Base-by-base conservation (phyloP, 176 grass and related monocot species). In the Cenchrus fungigraminus region DNA sequence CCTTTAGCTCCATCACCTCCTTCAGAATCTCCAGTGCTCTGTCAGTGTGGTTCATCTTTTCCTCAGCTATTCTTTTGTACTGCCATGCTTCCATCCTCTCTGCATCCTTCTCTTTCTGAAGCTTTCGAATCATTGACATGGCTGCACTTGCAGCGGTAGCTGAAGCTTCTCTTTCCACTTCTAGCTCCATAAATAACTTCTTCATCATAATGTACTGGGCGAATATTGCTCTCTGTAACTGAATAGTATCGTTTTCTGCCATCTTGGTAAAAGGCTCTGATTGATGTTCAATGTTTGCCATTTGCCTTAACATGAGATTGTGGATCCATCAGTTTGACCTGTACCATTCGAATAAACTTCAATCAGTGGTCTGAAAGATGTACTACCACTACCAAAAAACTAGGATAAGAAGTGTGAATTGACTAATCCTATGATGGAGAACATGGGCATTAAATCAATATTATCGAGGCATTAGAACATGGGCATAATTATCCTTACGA, bases 61-160 rank as follows among this genome's bases (percentile, higher is more conserved):
- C 96, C 81, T 98, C 93, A 15, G 89, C 83, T 63, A 98, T 90
- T 75, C 96, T 89, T 74, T 86, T 98, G 86, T 98, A 98, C 56
- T 98, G 93, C 80, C 87, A 85, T 51, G 96, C 89, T 91, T 98
- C 96, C 96, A 98, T 95, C 80, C 91, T 95, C 76, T 95, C 93
- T 6, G 78, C 80, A 22, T 90, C 93, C 60, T 94, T 98, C 86
- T 98, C 96, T 86, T 91, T 95, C 84, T 98, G 89, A 75, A 98
- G 89, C 76, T 92, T 89, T 65, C 88, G 83, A 65, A 98, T 98
- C 89, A 95, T 87, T 37, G 88, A 73, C 57, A 98, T 68, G 43
- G 96, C 83, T 2, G 94, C 96, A 3, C 69, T 89, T 65, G 91
- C 89, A 82, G 93, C 93, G 8, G 87, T 94, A 75, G 93, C 89